A percentile compares a stretch with the other conserved stretches of the same genome.
Conservation (phyloP, 2,329 filamentous ascomycete species). For the Fusarium sp. region DNA sequence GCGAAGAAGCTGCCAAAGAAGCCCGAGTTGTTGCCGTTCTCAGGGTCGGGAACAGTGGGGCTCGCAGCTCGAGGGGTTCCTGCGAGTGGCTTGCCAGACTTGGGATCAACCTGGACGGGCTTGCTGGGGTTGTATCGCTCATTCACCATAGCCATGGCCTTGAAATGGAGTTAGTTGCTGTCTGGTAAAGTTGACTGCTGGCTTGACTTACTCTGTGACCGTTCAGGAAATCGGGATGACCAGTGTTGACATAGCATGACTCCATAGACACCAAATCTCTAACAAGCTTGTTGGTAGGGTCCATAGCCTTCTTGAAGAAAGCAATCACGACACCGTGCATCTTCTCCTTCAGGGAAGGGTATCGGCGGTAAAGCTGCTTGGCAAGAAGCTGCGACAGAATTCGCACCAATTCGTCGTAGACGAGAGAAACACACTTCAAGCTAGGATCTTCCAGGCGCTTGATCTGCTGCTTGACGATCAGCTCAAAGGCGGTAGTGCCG, state of each 20-base stretch:
- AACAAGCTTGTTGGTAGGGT: constrained; percentile 97
- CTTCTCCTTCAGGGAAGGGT: constrained; percentile 96
- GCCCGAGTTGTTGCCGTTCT: constrained; percentile 72
- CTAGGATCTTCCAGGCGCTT: constrained; percentile 96
- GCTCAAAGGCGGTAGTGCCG: constrained; percentile 96
- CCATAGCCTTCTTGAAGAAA: constrained; percentile 99
- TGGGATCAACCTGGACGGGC: constrained; percentile 95
- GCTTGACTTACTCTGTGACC: constrained; percentile 79
- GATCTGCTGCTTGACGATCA: constrained; percentile 99
- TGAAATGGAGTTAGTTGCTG: constrained; percentile 20
- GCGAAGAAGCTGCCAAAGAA: constrained; percentile 99
- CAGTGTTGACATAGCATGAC: constrained; percentile 97
- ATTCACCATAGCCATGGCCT: constrained; percentile 98
- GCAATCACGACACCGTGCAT: constrained; percentile 91
- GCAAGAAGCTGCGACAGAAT: constrained; percentile 90
- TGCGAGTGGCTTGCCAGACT: constrained; percentile 93
- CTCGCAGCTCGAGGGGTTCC: constrained; percentile 79
- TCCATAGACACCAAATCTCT: constrained; percentile 95
- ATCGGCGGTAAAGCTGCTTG: constrained; percentile 92
- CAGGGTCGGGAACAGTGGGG: constrained; percentile 72
- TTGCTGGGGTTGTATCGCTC: constrained; percentile 86
- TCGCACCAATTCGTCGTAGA: constrained; percentile 96
- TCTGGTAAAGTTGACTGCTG: not conserved
- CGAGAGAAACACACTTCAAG: constrained; percentile 95
- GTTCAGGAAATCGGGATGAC: constrained; percentile 97